Conservation (phyloP, 1,284 basidiomycete genomes). For the Paramarasmius palmivorus region DNA sequence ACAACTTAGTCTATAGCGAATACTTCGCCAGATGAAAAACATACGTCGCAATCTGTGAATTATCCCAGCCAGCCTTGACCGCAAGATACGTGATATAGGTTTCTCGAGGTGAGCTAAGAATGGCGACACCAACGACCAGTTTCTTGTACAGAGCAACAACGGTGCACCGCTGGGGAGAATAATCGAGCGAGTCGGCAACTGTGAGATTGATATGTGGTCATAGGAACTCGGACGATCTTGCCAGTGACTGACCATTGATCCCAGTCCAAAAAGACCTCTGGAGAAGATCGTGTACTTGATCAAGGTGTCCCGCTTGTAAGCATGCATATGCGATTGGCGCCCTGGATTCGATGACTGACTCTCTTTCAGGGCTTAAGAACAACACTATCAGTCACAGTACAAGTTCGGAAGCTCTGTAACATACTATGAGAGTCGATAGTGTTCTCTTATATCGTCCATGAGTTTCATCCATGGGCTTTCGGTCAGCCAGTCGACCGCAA, state of each 20-base stretch:
- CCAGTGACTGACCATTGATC: constrained; percentile 54
- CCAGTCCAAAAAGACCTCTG: constrained; percentile 70
- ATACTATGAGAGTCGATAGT: constrained; percentile 61
- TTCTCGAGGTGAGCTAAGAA: constrained; percentile 75
- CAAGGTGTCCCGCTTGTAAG: constrained; percentile 58
- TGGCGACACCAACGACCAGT: constrained; percentile 72
- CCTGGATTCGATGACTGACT: constrained; percentile 36
- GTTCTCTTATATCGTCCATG: constrained; percentile 67
- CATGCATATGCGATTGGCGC: constrained; percentile 66
- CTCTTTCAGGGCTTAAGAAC: constrained; percentile 52
- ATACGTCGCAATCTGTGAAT: constrained; percentile 72
- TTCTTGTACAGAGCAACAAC: constrained; percentile 69
- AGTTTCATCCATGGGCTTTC: constrained; percentile 70
- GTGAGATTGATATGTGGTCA: neutral
- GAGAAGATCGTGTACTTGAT: constrained; percentile 70
- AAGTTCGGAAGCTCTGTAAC: constrained; percentile 19
- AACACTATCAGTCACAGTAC: constrained; percentile 13
- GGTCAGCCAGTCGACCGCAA: constrained; percentile 72
- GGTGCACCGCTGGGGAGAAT: constrained; percentile 67
- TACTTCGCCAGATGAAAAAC: too few relatives aligned
- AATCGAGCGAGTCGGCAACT: constrained; percentile 55
- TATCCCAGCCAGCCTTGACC: constrained; percentile 77
- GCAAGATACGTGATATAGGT: constrained; percentile 79
- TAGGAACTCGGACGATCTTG: neutral
- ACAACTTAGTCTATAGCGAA: constrained; percentile 5